A percentile compares a stretch with the other conserved stretches of the same genome.
These are phyloP conservation scores for Apiotrichum gamsii DNA, from an alignment of 1,284 basidiomycete genomes.

Conservation along the genomic window DNA sequence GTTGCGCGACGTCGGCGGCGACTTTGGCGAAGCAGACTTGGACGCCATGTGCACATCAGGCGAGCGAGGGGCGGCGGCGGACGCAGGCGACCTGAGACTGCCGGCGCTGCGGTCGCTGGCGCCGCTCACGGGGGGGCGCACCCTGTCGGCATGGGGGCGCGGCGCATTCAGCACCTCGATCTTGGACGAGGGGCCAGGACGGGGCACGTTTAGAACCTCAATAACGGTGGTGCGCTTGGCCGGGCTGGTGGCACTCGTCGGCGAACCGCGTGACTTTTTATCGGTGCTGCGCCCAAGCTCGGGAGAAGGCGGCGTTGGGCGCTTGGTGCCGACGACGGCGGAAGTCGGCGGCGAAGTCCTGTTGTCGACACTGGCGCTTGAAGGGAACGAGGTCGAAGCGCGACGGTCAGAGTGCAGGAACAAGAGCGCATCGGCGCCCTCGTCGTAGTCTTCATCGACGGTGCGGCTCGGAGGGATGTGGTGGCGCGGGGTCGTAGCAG, in stretches of 20 bases:
- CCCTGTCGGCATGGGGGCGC: slow-evolving; percentile 16
- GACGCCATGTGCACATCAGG: background rate
- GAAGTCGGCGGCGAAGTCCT: slow-evolving; percentile 7
- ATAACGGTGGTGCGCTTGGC: slow-evolving; percentile 30
- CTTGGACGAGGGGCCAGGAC: slow-evolving; percentile 17
- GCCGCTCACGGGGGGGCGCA: background rate
- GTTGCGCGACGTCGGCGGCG: background rate
- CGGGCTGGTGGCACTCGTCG: slow-evolving; percentile 9
- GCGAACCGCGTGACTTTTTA: slow-evolving; percentile 29
- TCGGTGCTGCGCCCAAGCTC: slow-evolving; percentile 13
- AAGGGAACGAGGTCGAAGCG: background rate
- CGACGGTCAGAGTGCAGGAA: slow-evolving; percentile 39
- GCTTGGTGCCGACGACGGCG: slow-evolving; percentile 23
- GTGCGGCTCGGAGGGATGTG: slow-evolving; percentile 16
- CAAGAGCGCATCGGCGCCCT: slow-evolving; percentile 46
- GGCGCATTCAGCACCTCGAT: slow-evolving; percentile 40
- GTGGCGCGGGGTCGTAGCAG: background rate
- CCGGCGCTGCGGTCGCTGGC: background rate
- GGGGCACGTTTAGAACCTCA: slow-evolving; percentile 40
- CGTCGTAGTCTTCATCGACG: slow-evolving; percentile 48
- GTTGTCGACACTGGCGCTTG: slow-evolving; percentile 9
- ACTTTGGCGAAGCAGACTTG: background rate
- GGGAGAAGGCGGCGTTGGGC: slow-evolving; percentile 29
- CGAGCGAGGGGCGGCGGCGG: background rate
- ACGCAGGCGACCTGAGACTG: too few species aligned